Conservation (phyloP, 345 rosid species). For the Citrus maxima region DNA sequence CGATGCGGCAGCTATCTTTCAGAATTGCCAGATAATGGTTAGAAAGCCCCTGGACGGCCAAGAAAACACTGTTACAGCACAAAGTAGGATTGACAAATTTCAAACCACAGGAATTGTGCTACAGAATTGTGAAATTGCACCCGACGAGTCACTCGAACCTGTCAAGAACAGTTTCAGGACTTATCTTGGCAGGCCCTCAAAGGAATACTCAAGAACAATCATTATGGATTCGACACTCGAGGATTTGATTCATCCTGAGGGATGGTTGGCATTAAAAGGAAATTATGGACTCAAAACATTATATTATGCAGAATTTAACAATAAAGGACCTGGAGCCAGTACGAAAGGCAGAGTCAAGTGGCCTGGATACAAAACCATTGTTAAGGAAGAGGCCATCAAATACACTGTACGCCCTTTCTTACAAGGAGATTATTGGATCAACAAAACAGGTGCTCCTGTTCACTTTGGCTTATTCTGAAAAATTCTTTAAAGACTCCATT, state of each 20-base stretch:
- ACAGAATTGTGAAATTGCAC: constrained; percentile 56
- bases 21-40: constrained; percentile 58
- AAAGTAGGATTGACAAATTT: constrained; percentile 53
- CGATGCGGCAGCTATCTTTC: constrained; percentile 74
- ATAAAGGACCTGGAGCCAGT: constrained; percentile 52
- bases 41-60: constrained; percentile 58
- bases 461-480: constrained; percentile 35
- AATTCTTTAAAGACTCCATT: constrained; percentile 1
- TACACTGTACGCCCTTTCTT: constrained; percentile 62
- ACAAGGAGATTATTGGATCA: constrained; percentile 51
- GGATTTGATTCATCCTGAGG: constrained; percentile 67
- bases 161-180: constrained; percentile 37
- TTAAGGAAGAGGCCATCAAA: constrained; percentile 44
- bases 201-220: constrained; percentile 58
- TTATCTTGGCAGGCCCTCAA: constrained; percentile 86
- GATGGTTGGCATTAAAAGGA: constrained; percentile 65
- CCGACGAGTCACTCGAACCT: constrained; percentile 44
- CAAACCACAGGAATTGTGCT: constrained; percentile 76
- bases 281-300: constrained; percentile 48
- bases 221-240: constrained; percentile 71
- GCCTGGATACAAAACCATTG: constrained; percentile 57
- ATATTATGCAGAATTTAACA: constrained; percentile 66
- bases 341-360: constrained; percentile 61
- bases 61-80: constrained; percentile 62
- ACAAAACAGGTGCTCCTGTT: constrained; percentile 30